These are phyloP conservation scores for Gentiana macrophylla DNA, from an alignment of 257 asterid species.

Conservation along the genomic window DNA sequence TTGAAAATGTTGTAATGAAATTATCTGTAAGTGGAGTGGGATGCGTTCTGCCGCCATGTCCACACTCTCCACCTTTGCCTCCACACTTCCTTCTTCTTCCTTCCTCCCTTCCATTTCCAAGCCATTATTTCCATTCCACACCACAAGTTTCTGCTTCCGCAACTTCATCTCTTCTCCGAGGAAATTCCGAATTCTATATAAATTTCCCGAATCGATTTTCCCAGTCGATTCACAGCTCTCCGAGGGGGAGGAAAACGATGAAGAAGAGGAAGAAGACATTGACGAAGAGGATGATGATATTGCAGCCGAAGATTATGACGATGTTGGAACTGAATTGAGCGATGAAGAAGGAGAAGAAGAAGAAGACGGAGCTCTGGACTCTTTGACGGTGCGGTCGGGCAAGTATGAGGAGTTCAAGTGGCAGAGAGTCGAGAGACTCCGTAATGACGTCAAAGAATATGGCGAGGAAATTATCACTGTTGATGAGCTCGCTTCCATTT, in stretches of 20 bases:
- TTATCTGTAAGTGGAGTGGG: not conserved
- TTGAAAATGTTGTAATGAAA: not conserved
- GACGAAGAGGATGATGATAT: constrained; percentile 33
- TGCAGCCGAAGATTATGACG: constrained; percentile 64
- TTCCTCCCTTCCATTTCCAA: constrained; percentile 22
- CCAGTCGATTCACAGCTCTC: constrained; percentile 48
- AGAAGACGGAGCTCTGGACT: constrained; percentile 24
- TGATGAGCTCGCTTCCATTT: constrained; percentile 80
- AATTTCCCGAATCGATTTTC: constrained; percentile 29
- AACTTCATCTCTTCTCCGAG: constrained; percentile 6
- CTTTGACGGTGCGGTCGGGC: constrained; percentile 21
- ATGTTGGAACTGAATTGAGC: constrained; percentile 23
- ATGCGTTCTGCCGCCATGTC: constrained; percentile 53
- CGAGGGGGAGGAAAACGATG: constrained; percentile 42
- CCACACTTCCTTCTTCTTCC: constrained; percentile 7
- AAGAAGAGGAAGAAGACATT: constrained; percentile 24
- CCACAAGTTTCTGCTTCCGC: constrained; percentile 17
- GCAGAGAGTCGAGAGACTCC: constrained; percentile 88
- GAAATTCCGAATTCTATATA: constrained; percentile 18
- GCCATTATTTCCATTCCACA: constrained; percentile 23
- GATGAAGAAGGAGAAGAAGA: constrained; percentile 32
- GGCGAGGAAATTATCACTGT: constrained; percentile 77
- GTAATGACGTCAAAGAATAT: constrained; percentile 73
- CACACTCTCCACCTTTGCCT: constrained; percentile 23
- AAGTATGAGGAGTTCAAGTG: constrained; percentile 70